A percentile compares a stretch with the other conserved stretches of the same genome.
Conservation (phyloP, 1,139 yeast genomes). For the Candida pseudoviswanathii region DNA sequence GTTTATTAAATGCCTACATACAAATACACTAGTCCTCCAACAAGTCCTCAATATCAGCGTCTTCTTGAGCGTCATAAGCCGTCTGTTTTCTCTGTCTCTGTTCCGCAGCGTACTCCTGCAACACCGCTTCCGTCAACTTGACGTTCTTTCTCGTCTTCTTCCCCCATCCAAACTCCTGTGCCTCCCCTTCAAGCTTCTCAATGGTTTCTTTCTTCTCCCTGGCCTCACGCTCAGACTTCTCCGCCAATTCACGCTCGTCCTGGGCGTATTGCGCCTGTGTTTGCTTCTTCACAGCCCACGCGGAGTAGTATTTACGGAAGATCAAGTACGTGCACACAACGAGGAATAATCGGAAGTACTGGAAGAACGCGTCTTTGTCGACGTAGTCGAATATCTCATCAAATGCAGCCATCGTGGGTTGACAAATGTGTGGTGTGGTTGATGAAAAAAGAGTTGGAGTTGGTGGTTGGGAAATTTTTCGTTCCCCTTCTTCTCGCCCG, state of each 20-base stretch:
- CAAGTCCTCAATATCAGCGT: slow-evolving; percentile 65
- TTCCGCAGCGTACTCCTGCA: slow-evolving; percentile 48
- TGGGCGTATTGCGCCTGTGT: slow-evolving; percentile 49
- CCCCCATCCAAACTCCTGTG: slow-evolving; percentile 74
- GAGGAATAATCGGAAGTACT: slow-evolving; percentile 41
- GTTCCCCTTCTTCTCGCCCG: neutral
- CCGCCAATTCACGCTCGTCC: slow-evolving; percentile 48
- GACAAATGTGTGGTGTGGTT: neutral
- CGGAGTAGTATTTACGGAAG: slow-evolving; percentile 38
- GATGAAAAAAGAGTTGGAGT: neutral
- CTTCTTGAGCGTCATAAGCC: slow-evolving; percentile 59
- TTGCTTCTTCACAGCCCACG: slow-evolving; percentile 53
- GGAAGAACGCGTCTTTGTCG: slow-evolving; percentile 35
- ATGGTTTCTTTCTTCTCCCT: slow-evolving; percentile 31
- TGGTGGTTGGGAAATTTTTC: neutral
- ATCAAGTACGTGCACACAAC: slow-evolving; percentile 39
- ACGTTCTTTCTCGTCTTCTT: slow-evolving; percentile 65
- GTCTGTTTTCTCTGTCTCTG: slow-evolving; percentile 46
- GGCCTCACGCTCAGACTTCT: slow-evolving; percentile 35
- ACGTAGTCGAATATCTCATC: slow-evolving; percentile 40
- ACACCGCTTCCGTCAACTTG: slow-evolving; percentile 53
- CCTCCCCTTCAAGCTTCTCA: slow-evolving; percentile 39
- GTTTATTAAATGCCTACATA: neutral
- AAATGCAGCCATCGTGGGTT: slow-evolving; percentile 19
- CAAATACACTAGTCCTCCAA: slow-evolving; percentile 37